Conservation (phyloP, 192 early-diverging fungal species). For the Podila clonocystis region DNA sequence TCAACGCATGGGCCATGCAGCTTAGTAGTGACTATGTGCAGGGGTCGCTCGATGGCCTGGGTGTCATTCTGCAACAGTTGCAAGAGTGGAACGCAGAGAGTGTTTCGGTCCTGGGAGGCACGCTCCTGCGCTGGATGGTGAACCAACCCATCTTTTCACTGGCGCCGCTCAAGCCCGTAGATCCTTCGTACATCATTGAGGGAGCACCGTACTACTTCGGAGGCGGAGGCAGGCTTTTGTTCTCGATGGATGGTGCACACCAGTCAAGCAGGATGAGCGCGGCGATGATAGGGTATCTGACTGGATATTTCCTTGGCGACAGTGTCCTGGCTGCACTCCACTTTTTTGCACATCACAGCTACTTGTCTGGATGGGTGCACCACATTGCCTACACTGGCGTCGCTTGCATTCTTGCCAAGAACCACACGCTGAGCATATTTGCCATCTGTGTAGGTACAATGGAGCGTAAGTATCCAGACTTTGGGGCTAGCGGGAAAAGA, state of each 20-base stretch:
- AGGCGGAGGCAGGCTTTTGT: constrained; percentile 28
- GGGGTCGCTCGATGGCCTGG: not conserved
- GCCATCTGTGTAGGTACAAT: constrained; percentile 15
- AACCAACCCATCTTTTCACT: constrained; percentile 31
- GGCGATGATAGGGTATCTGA: constrained; percentile 16
- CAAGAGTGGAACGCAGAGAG: not conserved
- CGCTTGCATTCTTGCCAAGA: not conserved
- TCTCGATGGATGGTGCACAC: constrained; percentile 27
- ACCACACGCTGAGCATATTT: not conserved
- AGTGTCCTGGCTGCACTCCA: constrained; percentile 10
- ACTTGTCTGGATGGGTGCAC: constrained; percentile 17
- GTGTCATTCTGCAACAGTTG: not conserved
- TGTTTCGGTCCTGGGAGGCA: constrained; percentile 3
- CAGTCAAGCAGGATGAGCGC: constrained; percentile 5
- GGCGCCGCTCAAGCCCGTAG: constrained; percentile 16
- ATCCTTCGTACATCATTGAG: not conserved
- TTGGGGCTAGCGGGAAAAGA: not conserved
- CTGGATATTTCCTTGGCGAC: constrained; percentile 20
- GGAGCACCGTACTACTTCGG: constrained; percentile 30
- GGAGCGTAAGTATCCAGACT: constrained; percentile 16
- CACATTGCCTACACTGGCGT: constrained; percentile 16
- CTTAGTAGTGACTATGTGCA: not conserved
- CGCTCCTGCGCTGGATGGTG: constrained; percentile 26
- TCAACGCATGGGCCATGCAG: constrained; percentile 19
- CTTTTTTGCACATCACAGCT: constrained; percentile 9